A percentile compares a stretch with the other conserved stretches of the same genome.
These are phyloP conservation scores for Nicotiana otophora DNA, from an alignment of 257 asterid genomes.

Conservation along the genomic window DNA sequence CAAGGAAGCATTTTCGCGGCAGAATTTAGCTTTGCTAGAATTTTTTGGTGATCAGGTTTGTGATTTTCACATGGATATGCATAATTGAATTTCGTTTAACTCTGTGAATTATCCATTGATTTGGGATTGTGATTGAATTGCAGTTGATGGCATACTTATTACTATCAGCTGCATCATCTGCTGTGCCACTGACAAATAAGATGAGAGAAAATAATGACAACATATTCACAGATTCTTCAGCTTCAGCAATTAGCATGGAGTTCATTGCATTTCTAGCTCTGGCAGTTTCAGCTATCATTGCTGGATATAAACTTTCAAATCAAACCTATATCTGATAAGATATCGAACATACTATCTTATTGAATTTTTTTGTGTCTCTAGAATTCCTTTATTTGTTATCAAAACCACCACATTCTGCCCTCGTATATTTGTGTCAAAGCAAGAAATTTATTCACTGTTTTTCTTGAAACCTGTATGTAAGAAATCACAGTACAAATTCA, in stretches of 20 bases:
- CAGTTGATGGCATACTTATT: conserved; percentile 76
- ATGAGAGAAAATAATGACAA: conserved; percentile 74
- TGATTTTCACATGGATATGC: not conserved
- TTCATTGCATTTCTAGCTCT: conserved; percentile 73
- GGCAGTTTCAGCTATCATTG: conserved; percentile 64
- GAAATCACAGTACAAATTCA: not conserved
- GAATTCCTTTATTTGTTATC: conserved; percentile 17
- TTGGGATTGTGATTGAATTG: conserved; percentile 5
- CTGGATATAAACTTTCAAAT: conserved; percentile 77
- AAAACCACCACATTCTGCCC: not conserved
- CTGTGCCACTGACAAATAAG: conserved; percentile 75
- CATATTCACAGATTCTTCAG: conserved; percentile 86
- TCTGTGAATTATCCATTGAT: not conserved
- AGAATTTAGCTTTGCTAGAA: conserved; percentile 33
- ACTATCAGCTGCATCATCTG: conserved; percentile 85
- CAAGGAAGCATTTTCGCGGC: conserved; percentile 26
- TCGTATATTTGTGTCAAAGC: not conserved
- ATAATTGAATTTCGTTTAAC: not conserved
- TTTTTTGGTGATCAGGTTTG: conserved; percentile 85
- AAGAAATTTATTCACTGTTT: not conserved
- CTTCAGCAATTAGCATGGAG: conserved; percentile 74
- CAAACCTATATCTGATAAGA: conserved; percentile 62
- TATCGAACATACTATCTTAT: not conserved
- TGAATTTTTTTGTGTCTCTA: conserved; percentile 9
- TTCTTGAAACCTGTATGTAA: not conserved